Evolutionary conservation across 2,329 filamentous ascomycete genomes (phyloP).

Genomic region (Xylaria sp.): DNA sequence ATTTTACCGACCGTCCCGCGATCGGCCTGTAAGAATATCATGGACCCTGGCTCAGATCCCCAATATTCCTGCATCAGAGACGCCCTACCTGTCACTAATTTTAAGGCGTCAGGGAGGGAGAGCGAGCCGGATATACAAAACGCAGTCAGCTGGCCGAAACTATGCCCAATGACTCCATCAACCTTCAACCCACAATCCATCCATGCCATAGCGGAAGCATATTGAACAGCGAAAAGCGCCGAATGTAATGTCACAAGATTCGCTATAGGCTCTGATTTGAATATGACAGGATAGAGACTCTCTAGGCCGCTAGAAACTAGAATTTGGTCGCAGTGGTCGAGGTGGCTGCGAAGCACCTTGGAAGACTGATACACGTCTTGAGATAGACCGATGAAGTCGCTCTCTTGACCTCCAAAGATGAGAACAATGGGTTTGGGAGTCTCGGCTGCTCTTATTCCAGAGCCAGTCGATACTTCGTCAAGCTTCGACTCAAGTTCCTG

Average conservation of each 20-base stretch:
- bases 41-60: constrained; percentile 28
- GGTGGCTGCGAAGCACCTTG: constrained; percentile 40
- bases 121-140: constrained; percentile 51
- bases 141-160: constrained; percentile 55
- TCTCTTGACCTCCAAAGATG: constrained; percentile 46
- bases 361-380: constrained; percentile 40
- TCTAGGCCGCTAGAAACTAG: constrained; percentile 30
- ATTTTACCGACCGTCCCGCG: constrained; percentile 6
- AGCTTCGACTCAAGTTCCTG: constrained; percentile 18
- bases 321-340: constrained; percentile 37
- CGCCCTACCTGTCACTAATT: constrained; percentile 46
- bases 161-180: constrained; percentile 52
- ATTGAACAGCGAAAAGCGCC: constrained; percentile 53
- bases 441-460: constrained; percentile 39
- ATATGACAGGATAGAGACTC: constrained; percentile 47
- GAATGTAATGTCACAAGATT: constrained; percentile 51
- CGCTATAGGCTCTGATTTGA: constrained; percentile 39
- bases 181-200: constrained; percentile 49
- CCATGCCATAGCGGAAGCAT: constrained; percentile 51
- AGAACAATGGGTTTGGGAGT: constrained; percentile 41
- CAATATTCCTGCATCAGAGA: constrained; percentile 36
- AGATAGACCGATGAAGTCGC: constrained; percentile 41
- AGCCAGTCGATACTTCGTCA: constrained; percentile 1
- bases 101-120: constrained; percentile 48
- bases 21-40: constrained; percentile 25